Conservation (phyloP, 371 early-diverging fungal genomes). For the Rhizopus microsporus region DNA sequence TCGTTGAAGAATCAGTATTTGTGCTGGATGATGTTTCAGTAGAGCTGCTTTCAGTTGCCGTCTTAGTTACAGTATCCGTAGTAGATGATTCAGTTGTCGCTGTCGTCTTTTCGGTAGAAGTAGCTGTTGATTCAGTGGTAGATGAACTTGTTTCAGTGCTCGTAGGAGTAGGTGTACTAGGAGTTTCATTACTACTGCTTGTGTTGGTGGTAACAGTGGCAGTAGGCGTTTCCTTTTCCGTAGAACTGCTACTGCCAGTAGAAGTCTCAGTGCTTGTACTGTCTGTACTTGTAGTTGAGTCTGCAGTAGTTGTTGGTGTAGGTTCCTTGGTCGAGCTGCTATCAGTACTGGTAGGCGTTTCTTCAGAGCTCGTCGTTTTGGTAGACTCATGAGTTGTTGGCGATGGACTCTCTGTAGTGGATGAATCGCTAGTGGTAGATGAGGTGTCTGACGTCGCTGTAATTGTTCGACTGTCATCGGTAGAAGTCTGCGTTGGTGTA, state of each 20-base stretch:
- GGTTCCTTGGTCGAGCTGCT: not conserved
- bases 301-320: not conserved
- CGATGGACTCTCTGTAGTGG: no score
- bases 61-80: not conserved
- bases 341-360: not conserved
- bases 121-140: slow-evolving; percentile 5
- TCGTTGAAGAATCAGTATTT: slow-evolving; percentile 6
- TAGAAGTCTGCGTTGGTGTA: no score
- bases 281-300: not conserved
- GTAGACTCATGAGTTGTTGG: not conserved
- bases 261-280: not conserved
- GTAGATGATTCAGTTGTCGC: slow-evolving; percentile 1
- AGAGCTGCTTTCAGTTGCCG: not conserved
- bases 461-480: no score
- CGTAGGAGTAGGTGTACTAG: not conserved
- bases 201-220: not conserved
- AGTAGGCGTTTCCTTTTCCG: not conserved
- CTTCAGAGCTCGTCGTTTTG: not conserved
- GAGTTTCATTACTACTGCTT: not conserved
- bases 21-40: not conserved
- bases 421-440: no score
- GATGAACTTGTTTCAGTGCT: not conserved
- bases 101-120: not conserved
- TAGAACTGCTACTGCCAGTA: not conserved
- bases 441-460: no score